phyloP scores from a whole-genome alignment of 306 rosid genomes.

The Lagenaria siceraria region DNA sequence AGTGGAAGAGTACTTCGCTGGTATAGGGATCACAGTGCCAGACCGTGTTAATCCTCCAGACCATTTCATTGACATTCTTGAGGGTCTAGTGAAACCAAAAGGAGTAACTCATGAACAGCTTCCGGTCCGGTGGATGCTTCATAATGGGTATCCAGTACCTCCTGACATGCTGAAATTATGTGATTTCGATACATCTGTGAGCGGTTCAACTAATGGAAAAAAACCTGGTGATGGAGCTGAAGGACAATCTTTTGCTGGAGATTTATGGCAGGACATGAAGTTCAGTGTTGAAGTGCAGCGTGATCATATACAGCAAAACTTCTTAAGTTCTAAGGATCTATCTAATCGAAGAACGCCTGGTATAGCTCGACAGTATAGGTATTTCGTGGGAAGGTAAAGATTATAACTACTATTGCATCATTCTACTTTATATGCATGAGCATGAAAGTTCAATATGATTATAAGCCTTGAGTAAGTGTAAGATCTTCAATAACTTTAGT shows the following conservation, averaged over 20 bases:
- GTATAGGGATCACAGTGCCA: constrained; percentile 58
- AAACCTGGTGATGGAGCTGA: constrained; percentile 13
- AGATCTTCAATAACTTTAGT: no score
- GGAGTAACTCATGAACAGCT: constrained; percentile 48
- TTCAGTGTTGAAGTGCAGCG: constrained; percentile 24
- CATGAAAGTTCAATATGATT: background rate
- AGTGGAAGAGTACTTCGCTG: constrained; percentile 69
- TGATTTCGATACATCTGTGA: constrained; percentile 34
- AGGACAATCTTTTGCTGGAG: constrained; percentile 44
- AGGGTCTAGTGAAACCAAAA: constrained; percentile 57
- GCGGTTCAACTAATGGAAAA: constrained; percentile 18
- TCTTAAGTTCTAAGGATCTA: constrained; percentile 35
- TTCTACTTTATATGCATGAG: background rate
- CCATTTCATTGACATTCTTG: constrained; percentile 66
- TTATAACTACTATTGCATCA: background rate
- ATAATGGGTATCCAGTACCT: constrained; percentile 63
- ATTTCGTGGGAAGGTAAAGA: constrained; percentile 58
- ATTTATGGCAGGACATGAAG: constrained; percentile 55
- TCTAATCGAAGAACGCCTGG: constrained; percentile 61
- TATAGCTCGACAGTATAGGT: constrained; percentile 48
- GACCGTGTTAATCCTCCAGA: constrained; percentile 83
- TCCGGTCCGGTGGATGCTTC: constrained; percentile 81
- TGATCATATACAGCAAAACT: constrained; percentile 34
- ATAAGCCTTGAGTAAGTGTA: background rate
- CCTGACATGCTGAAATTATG: constrained; percentile 56